Evolutionary conservation across 768 basidiomycete species (phyloP).

Genomic region (Aureoboletus auriporus): DNA sequence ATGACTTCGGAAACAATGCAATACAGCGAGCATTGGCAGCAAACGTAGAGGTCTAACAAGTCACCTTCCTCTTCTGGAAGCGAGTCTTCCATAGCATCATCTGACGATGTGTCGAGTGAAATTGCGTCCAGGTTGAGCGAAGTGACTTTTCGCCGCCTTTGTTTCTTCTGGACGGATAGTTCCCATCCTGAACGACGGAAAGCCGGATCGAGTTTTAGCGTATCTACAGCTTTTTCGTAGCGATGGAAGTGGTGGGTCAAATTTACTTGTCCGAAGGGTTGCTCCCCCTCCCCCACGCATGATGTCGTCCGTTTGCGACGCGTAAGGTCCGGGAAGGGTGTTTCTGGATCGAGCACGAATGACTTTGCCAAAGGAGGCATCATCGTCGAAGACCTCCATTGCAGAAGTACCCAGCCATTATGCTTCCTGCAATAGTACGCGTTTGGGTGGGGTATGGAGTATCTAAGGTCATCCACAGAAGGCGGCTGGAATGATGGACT

Average conservation of each 20-base stretch:
- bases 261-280: conserved; percentile 45
- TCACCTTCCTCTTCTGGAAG: conserved; percentile 41
- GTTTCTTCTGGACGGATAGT: conserved; percentile 44
- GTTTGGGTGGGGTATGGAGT: conserved; percentile 73
- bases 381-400: conserved; percentile 61
- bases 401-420: conserved; percentile 77
- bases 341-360: conserved; percentile 39
- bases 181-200: conserved; percentile 61
- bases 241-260: conserved; percentile 80
- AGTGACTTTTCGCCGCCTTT: conserved; percentile 50
- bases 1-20: conserved; percentile 67
- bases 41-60: conserved; percentile 73
- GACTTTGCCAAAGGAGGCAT: conserved; percentile 58
- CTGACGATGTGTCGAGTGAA: conserved; percentile 20
- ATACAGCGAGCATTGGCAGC: conserved; percentile 80
- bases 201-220: conserved; percentile 62
- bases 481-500: conserved; percentile 34
- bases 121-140: conserved; percentile 32
- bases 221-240: conserved; percentile 67
- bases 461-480: conserved; percentile 60
- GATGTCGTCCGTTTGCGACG: conserved; percentile 46
- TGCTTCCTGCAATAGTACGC: conserved; percentile 82
- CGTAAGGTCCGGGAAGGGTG: conserved; percentile 51
- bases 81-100: conserved; percentile 31
- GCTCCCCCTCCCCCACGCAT: conserved; percentile 52